phyloP scores from a whole-genome alignment of 2,329 filamentous ascomycete species.

The Aspergillus clavatus region DNA sequence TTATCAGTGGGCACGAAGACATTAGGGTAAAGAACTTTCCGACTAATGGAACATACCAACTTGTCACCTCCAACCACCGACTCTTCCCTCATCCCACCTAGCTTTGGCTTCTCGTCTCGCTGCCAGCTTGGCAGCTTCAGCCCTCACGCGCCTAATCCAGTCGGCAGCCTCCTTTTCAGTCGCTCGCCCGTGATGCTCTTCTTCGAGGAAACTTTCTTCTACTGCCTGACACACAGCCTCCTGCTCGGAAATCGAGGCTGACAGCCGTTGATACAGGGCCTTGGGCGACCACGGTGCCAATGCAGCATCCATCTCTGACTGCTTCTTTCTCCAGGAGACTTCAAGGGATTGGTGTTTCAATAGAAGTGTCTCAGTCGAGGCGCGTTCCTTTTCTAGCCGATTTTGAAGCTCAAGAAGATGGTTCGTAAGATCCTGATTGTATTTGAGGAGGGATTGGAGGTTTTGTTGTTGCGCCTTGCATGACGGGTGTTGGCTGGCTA shows the following conservation, averaged over 20 bases:
- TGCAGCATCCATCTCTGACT: slow-evolving; percentile 81
- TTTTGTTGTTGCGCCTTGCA: slow-evolving; percentile 60
- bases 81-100: slow-evolving; percentile 91
- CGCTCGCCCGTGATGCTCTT: slow-evolving; percentile 49
- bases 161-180: slow-evolving; percentile 79
- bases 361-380: slow-evolving; percentile 71
- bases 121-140: slow-evolving; percentile 73
- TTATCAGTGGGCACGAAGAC: background rate
- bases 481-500: slow-evolving; percentile 72
- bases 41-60: slow-evolving; percentile 1
- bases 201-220: slow-evolving; percentile 88
- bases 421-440: slow-evolving; percentile 66
- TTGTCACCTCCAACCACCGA: slow-evolving; percentile 82
- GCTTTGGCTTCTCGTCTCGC: slow-evolving; percentile 80
- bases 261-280: slow-evolving; percentile 76
- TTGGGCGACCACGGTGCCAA: slow-evolving; percentile 80
- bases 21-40: background rate
- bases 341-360: slow-evolving; percentile 81
- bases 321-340: slow-evolving; percentile 85
- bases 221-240: slow-evolving; percentile 73
- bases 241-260: slow-evolving; percentile 74
- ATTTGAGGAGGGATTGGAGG: slow-evolving; percentile 60
- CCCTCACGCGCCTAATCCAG: slow-evolving; percentile 76
- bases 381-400: slow-evolving; percentile 52
- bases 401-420: slow-evolving; percentile 40